Evolutionary conservation across 2,329 filamentous ascomycete genomes (phyloP), one percentile per base, ranked within the genome.

Genomic region (Rugonectria rugulosa): DNA sequence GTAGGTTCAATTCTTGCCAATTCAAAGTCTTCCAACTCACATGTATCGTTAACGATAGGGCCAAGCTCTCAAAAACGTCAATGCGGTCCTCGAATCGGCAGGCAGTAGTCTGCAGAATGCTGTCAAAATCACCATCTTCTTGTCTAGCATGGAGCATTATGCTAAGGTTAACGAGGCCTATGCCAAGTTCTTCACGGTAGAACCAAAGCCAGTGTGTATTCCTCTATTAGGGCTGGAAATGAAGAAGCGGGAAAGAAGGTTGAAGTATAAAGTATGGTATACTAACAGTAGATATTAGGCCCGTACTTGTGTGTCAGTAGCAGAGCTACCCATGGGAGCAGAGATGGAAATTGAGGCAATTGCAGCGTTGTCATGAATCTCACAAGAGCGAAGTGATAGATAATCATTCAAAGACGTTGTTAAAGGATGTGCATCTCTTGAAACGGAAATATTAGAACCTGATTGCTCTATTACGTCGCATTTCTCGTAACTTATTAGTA

Each of bases 271-370:
- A 8, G 3, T 10, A 2, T 2, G 14, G 15, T 23, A n/a, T 21
- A 14, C 4, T n/a, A 32, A 4, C 6, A 2, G 21, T 2, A 12
- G 17, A 48, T 10, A 19, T 23, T 11, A 79, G 77, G 76, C 73
- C 42, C 73, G 88, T 55, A 89, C 85, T 46, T 92, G 89, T 68
- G 88, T 92, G 21, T 88, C 88, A 0, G 90, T 92, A 11, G 85
- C 89, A 73, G 82, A 88, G 69, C 75, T 92, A 64, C 89, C 89
- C 2, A 83, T 89, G 67, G 83, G 83, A 12, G 88, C 88, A 6
- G 84, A 88, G 55, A 84, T 92, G 7, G 89, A 92, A 77, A 89
- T 92, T 68, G 89, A 92, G 76, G 54, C 53, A 1, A 45, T 57
- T 20, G 53, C 40, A 32, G 29, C 53, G 10, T 19, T 54, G 37